Percentiles rank a stretch among this genome's conserved stretches.
phyloP scores from a whole-genome alignment of 306 rosid species.

The Quercus glauca region DNA sequence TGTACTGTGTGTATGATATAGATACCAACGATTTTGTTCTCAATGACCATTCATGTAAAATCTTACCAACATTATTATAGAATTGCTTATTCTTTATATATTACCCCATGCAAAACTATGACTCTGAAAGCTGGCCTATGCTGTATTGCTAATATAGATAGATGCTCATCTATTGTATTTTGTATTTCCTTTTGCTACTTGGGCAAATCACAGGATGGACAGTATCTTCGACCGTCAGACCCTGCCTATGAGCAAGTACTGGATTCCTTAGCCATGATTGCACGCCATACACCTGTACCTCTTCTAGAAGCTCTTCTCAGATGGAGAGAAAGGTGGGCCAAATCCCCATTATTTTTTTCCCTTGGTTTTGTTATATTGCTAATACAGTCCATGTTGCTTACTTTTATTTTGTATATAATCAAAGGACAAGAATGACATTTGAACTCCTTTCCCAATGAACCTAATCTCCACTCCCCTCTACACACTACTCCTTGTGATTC shows the following conservation, averaged over 20 bases:
- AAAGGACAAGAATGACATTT: too few relatives aligned
- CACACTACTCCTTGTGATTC: too few relatives aligned
- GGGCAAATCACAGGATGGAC: slow-evolving; percentile 67
- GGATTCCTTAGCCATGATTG: slow-evolving; percentile 97
- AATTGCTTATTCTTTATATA: not conserved
- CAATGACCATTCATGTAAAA: not conserved
- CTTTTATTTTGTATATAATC: too few relatives aligned
- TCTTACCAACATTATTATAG: not conserved
- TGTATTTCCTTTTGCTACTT: not conserved
- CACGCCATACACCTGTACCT: slow-evolving; percentile 97
- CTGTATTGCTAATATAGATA: not conserved
- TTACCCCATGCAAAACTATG: not conserved
- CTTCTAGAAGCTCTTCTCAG: slow-evolving; percentile 87
- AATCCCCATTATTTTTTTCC: not conserved
- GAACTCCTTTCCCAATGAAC: too few relatives aligned
- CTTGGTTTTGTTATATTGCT: too few relatives aligned
- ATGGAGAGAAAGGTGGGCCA: slow-evolving; percentile 83
- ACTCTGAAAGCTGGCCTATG: not conserved
- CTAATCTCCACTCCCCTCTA: too few relatives aligned
- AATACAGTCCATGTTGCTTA: too few relatives aligned
- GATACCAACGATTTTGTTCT: not conserved
- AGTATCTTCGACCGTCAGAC: slow-evolving; percentile 94
- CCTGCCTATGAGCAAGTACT: slow-evolving; percentile 98
- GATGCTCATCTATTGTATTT: not conserved
- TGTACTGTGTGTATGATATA: not conserved